Base-by-base conservation (phyloP, 108 stramenopile genomes). In the Nitzschia inconspicua region DNA sequence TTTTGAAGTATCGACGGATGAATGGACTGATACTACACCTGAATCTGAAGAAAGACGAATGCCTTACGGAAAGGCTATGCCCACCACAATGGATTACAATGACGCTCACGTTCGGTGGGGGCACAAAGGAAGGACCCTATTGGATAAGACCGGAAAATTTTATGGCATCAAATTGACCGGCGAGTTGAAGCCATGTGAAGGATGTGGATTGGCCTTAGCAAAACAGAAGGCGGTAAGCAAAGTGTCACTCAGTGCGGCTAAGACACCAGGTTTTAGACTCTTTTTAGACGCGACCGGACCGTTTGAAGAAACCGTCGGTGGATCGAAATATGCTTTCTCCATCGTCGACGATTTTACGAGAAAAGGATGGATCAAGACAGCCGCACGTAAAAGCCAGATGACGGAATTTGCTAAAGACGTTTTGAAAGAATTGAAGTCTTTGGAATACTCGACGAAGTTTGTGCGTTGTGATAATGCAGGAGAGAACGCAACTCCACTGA, bases 381-480 rank as follows among this genome's bases (percentile, higher is more conserved):
- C 18, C n/a, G 18, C 11, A 7, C 9, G 46, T 7, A 47, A 47
- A 18, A 18, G 7, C 7, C n/a, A 47, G 46, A 16, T 18, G 7
- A 47, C 11, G 46, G 18, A 18, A 47, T 10, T 47, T 11, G 46
- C 16, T 11, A 18, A 47, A 16, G 18, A 47, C 14, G n/a, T 47
- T 47, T 7, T 47, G 10, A 11, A 7, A 7, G 7, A 16, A 7
- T 47, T 47, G 46, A 47, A 18, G 16, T 10, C n/a, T 18, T 10
- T 18, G n/a, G 18, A 18, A 18, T 10, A 16, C 18, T 8, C 18
- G 7, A 19, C 18, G 7, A 47, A 47, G 46, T 47, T 16, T 18
- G 7, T 47, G n/a, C 9, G 46, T 7, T 47, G 46, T 47, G 46
- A 47, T 19, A 47, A 47, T 19, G 46, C 46, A 16, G 46, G 46